phyloP scores from a whole-genome alignment of 192 early-diverging fungal genomes.

The Backusella liffmaniae region DNA sequence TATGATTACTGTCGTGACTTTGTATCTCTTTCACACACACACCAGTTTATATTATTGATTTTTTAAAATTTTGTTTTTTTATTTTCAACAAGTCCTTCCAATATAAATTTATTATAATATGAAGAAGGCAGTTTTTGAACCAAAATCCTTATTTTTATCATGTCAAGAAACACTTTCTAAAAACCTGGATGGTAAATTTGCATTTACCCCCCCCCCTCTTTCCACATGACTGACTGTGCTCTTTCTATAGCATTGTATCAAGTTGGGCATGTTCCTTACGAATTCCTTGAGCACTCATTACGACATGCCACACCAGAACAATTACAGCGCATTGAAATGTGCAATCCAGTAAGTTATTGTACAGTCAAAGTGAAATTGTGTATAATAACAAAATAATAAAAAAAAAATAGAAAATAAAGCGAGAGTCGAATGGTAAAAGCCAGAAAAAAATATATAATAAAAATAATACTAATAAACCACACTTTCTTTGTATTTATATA shows the following conservation, averaged over 20 bases:
- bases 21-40: background rate
- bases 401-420: background rate
- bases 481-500: background rate
- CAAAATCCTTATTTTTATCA: background rate
- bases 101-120: background rate
- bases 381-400: background rate
- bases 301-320: slow-evolving; percentile 3
- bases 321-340: slow-evolving; percentile 8
- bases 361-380: background rate
- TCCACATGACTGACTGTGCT: too few species aligned
- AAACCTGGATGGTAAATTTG: background rate
- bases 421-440: slow-evolving; percentile 5
- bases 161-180: background rate
- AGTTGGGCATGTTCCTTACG: slow-evolving; percentile 8
- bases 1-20: background rate
- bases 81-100: background rate
- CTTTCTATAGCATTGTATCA: slow-evolving; percentile 9
- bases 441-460: too few species aligned
- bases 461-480: background rate
- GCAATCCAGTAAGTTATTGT: slow-evolving; percentile 11
- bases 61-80: background rate
- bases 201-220: too few species aligned
- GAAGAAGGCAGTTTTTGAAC: background rate
- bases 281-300: background rate
- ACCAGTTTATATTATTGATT: background rate